Conservation (phyloP, 176 grass and related monocot genomes). For the Phyllostachys edulis region DNA sequence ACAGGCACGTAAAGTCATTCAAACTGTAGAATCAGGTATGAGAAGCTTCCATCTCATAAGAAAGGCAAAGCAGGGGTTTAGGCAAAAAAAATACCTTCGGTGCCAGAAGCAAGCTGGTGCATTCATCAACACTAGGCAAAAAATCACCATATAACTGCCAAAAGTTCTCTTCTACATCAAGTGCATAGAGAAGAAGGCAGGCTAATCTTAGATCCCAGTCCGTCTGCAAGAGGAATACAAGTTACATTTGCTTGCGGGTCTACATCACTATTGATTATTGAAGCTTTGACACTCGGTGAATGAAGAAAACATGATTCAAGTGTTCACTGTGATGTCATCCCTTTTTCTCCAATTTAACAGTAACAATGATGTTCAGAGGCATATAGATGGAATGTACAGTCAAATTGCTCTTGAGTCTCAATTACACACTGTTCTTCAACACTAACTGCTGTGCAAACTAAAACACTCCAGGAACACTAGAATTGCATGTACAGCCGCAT, state of each 20-base stretch:
- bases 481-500: conserved; percentile 2
- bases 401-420: neutral
- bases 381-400: neutral
- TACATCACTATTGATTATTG: neutral
- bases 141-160: conserved; percentile 96
- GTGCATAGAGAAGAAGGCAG: conserved; percentile 80
- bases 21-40: conserved; percentile 28
- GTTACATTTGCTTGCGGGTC: conserved; percentile 22
- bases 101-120: conserved; percentile 86
- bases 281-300: neutral
- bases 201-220: conserved; percentile 94
- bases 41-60: conserved; percentile 6
- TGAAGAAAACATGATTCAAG: neutral
- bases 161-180: conserved; percentile 82
- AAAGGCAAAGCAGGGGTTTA: neutral
- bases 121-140: conserved; percentile 84
- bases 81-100: conserved; percentile 53
- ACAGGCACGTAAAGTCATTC: conserved; percentile 20
- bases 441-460: neutral
- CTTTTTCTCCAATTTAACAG: neutral
- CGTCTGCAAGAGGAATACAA: conserved; percentile 51
- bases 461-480: neutral
- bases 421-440: neutral
- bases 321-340: neutral
- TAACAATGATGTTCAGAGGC: neutral